A percentile compares a stretch with the other conserved stretches of the same genome.
Evolutionary conservation across 495 filamentous ascomycete genomes (phyloP).

Genomic region (Glarea lozoyensis): DNA sequence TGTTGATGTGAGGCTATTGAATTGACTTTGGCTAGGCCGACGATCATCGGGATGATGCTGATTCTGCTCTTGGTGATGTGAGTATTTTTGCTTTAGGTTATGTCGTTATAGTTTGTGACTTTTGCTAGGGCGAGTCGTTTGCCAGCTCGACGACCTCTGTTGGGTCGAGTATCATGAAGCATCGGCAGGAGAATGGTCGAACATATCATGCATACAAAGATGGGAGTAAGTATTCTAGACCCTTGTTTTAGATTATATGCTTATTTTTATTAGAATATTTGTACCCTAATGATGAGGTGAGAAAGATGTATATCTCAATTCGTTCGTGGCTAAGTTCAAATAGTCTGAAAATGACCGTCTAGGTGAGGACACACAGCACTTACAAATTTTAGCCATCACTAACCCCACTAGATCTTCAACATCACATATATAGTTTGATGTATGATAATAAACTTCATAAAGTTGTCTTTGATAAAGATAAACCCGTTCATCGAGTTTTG

Average conservation of each 20-base stretch:
- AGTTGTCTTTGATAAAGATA: conserved; percentile 21
- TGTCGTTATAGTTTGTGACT: not conserved
- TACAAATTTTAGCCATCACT: not conserved
- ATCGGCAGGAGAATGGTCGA: conserved; percentile 32
- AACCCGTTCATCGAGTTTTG: conserved; percentile 30
- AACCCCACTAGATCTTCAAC: conserved; percentile 30
- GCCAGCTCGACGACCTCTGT: conserved; percentile 22
- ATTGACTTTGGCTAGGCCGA: not conserved
- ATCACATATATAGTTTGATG: conserved; percentile 34
- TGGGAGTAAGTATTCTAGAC: conserved; percentile 21
- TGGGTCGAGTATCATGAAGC: conserved; percentile 26
- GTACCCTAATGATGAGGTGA: conserved; percentile 39
- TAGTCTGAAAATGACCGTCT: conserved; percentile 30
- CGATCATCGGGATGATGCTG: not conserved
- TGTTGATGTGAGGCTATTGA: not conserved
- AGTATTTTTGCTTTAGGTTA: not conserved
- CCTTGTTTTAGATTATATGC: conserved; percentile 3
- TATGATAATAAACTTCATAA: conserved; percentile 31
- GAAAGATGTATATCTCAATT: not conserved
- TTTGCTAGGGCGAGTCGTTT: not conserved
- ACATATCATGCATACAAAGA: conserved; percentile 36
- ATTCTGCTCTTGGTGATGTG: conserved; percentile 1
- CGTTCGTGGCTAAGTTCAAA: too few relatives aligned
- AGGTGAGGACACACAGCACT: conserved; percentile 22
- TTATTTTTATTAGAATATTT: conserved; percentile 24